These are phyloP conservation scores for Ceratocystis eucalypticola DNA, from an alignment of 2,329 filamentous ascomycete genomes.

Conservation along the genomic window DNA sequence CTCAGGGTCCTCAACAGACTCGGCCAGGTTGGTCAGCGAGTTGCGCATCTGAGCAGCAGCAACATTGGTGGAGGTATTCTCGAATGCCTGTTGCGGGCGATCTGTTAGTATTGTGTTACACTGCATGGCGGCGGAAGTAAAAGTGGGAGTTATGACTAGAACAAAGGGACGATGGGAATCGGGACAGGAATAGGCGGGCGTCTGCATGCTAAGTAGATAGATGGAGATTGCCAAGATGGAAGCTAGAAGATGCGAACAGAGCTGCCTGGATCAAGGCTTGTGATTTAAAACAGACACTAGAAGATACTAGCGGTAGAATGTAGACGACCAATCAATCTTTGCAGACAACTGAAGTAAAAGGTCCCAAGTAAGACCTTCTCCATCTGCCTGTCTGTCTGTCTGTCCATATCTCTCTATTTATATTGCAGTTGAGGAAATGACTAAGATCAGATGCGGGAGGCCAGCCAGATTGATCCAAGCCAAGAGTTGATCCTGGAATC, in stretches of 20 bases:
- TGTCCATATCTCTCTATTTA: too few species aligned
- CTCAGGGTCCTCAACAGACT: slow-evolving; percentile 71
- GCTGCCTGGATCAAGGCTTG: background rate
- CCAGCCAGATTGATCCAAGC: too few species aligned
- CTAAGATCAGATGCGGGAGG: too few species aligned
- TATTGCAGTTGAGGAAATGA: too few species aligned
- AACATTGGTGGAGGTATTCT: slow-evolving; percentile 97
- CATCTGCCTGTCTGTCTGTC: too few species aligned
- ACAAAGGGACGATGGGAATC: background rate
- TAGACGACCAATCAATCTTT: too few species aligned
- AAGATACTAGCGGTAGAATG: background rate
- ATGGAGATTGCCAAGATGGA: background rate
- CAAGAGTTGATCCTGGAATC: too few species aligned
- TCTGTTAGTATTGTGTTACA: slow-evolving; percentile 1
- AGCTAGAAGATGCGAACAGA: background rate
- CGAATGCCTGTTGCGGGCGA: slow-evolving; percentile 59
- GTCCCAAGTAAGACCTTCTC: too few species aligned
- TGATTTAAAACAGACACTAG: background rate
- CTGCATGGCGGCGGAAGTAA: background rate
- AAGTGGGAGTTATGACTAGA: background rate
- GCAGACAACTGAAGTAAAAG: too few species aligned
- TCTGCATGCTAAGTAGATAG: background rate
- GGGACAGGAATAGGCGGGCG: background rate
- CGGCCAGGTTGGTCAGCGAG: slow-evolving; percentile 79
- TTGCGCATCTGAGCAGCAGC: slow-evolving; percentile 99